phyloP scores from a whole-genome alignment of 352 stramenopile species.

The Phytophthora ramorum region DNA sequence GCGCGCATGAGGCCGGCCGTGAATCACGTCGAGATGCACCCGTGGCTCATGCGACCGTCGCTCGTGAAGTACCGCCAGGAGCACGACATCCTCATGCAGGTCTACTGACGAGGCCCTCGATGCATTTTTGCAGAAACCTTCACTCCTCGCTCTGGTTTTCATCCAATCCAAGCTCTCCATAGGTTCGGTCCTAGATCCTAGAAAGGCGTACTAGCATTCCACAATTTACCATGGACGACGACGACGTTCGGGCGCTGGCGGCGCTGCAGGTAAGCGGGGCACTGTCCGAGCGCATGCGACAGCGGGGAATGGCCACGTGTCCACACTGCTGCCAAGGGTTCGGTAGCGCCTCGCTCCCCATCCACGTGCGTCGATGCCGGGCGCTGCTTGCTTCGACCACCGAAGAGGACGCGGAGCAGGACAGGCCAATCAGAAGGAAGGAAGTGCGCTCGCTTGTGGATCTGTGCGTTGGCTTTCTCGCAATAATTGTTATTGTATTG shows the following conservation, averaged over 20 bases:
- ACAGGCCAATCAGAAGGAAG: slow-evolving; percentile 31
- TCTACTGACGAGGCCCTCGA: too few relatives aligned
- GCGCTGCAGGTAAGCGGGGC: slow-evolving; percentile 29
- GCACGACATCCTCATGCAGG: too few relatives aligned
- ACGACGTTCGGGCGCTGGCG: slow-evolving; percentile 46
- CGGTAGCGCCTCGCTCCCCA: slow-evolving; percentile 62
- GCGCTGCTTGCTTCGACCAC: slow-evolving; percentile 38
- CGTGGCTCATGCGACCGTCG: too few relatives aligned
- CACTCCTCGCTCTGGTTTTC: slow-evolving; percentile 3
- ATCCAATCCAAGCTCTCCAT: slow-evolving; percentile 9
- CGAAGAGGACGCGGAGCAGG: slow-evolving; percentile 30
- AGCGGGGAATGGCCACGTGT: slow-evolving; percentile 44
- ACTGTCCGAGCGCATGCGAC: slow-evolving; percentile 23
- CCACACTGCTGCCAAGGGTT: slow-evolving; percentile 68
- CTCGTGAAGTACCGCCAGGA: too few relatives aligned
- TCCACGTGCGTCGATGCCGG: slow-evolving; percentile 70
- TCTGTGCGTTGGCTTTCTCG: slow-evolving; percentile 40
- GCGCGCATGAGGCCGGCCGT: too few relatives aligned
- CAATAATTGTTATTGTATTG: neutral
- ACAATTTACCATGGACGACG: slow-evolving; percentile 35
- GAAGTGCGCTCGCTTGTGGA: slow-evolving; percentile 60
- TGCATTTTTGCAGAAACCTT: neutral
- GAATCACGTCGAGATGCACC: too few relatives aligned
- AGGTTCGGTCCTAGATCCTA: neutral
- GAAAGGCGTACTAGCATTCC: neutral